Percentiles rank a stretch among this genome's conserved stretches.
Evolutionary conservation across 2,329 filamentous ascomycete species (phyloP).

Genomic region (Fusarium mundagurra): DNA sequence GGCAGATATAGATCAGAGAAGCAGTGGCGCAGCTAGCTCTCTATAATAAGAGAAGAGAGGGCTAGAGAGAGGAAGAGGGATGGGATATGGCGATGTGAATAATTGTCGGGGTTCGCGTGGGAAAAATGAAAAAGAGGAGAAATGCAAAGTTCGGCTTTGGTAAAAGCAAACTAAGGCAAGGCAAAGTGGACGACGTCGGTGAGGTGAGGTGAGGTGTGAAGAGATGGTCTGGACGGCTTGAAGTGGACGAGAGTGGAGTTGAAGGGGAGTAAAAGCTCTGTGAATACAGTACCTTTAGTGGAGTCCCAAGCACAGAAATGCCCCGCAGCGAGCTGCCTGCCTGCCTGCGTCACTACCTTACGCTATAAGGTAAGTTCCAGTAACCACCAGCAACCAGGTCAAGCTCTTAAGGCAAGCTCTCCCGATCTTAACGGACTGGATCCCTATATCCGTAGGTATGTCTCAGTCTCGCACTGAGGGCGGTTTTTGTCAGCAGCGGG

Average conservation of each 20-base stretch:
- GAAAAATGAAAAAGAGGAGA: slow-evolving; percentile 37
- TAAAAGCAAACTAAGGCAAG: slow-evolving; percentile 25
- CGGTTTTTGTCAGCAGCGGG: slow-evolving; percentile 36
- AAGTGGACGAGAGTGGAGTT: slow-evolving; percentile 34
- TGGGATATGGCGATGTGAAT: not conserved
- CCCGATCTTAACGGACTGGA: not conserved
- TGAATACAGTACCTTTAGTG: slow-evolving; percentile 34
- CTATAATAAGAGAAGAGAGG: slow-evolving; percentile 14
- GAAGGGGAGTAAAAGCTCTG: slow-evolving; percentile 18
- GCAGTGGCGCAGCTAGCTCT: slow-evolving; percentile 25
- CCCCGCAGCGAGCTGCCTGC: slow-evolving; percentile 23
- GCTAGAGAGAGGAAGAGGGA: not conserved
- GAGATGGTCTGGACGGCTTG: slow-evolving; percentile 22
- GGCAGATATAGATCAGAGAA: slow-evolving; percentile 34
- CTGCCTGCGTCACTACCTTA: slow-evolving; percentile 17
- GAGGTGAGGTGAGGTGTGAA: slow-evolving; percentile 41
- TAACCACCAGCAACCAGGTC: slow-evolving; percentile 27
- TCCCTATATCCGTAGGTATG: slow-evolving; percentile 3
- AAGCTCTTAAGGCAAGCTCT: slow-evolving; percentile 4
- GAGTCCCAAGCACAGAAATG: slow-evolving; percentile 18
- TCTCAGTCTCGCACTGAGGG: not conserved
- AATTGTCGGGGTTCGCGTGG: slow-evolving; percentile 19
- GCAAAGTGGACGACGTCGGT: slow-evolving; percentile 42
- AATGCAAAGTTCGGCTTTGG: slow-evolving; percentile 35
- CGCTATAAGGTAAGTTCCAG: not conserved